Percentiles rank a stretch among this genome's conserved stretches.
phyloP scores from a whole-genome alignment of 2,329 filamentous ascomycete genomes.

The Samsoniella hepiali region DNA sequence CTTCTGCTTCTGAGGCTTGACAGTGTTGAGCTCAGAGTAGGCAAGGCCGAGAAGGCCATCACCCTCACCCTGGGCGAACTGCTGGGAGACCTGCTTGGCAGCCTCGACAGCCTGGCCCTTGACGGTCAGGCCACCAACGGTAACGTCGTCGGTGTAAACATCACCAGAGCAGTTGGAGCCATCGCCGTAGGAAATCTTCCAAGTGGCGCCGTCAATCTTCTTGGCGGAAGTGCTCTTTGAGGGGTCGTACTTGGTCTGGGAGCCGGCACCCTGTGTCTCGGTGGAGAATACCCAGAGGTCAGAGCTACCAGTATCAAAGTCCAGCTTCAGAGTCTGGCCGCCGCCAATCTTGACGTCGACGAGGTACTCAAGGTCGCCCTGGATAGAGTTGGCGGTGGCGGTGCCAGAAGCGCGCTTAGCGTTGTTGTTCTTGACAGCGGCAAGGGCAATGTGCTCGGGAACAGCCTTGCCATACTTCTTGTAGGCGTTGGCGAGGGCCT shows the following conservation, averaged over 20 bases:
- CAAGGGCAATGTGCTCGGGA: slow-evolving; percentile 49
- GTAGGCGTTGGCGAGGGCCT: slow-evolving; percentile 35
- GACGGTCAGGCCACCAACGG: slow-evolving; percentile 41
- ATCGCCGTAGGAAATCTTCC: slow-evolving; percentile 46
- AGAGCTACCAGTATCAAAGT: slow-evolving; percentile 43
- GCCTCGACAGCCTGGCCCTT: slow-evolving; percentile 42
- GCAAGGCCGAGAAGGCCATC: slow-evolving; percentile 29
- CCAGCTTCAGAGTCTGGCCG: slow-evolving; percentile 36
- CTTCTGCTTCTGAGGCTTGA: slow-evolving; percentile 41
- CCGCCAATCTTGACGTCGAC: slow-evolving; percentile 26
- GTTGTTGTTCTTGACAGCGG: slow-evolving; percentile 37
- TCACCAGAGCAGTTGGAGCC: slow-evolving; percentile 40
- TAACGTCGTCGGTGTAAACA: slow-evolving; percentile 44
- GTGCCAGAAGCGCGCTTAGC: slow-evolving; percentile 10
- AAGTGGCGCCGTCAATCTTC: slow-evolving; percentile 36
- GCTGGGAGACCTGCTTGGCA: slow-evolving; percentile 38
- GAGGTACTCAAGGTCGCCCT: slow-evolving; percentile 21
- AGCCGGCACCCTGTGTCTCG: slow-evolving; percentile 28
- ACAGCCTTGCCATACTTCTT: slow-evolving; percentile 40
- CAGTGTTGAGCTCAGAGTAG: slow-evolving; percentile 42
- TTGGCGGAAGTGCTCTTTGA: slow-evolving; percentile 37
- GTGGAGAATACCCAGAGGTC: slow-evolving; percentile 40
- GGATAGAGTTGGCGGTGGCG: slow-evolving; percentile 7
- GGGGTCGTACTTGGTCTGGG: slow-evolving; percentile 40
- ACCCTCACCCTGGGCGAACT: slow-evolving; percentile 46